A percentile compares a stretch with the other conserved stretches of the same genome.
Conservation (phyloP, 805 yeast genomes). For the Yarrowia bubula region DNA sequence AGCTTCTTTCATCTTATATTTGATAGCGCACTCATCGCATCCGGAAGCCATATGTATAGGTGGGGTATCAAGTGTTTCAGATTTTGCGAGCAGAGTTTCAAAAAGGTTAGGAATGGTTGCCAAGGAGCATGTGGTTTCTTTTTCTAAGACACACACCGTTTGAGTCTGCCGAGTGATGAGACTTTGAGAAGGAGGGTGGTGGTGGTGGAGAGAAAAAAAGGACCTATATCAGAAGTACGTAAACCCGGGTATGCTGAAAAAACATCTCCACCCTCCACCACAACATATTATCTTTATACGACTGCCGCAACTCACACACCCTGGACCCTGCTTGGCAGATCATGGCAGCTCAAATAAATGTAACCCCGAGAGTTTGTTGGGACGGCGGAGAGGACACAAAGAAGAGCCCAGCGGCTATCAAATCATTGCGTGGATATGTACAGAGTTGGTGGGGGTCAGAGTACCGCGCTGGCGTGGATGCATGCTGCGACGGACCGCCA, state of each 20-base stretch:
- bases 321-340: constrained; percentile 21
- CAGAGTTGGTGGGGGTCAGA: constrained; percentile 18
- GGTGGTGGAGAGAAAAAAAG: no score
- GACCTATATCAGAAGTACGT: no score
- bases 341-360: neutral
- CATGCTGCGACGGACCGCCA: constrained; percentile 4
- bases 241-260: no score
- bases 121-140: neutral
- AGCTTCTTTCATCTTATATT: neutral
- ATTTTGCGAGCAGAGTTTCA: neutral
- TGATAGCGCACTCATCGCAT: neutral
- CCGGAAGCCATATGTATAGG: constrained; percentile 13
- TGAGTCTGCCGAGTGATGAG: neutral
- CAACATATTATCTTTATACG: neutral
- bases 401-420: neutral
- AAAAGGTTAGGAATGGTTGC: constrained; percentile 2
- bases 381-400: neutral
- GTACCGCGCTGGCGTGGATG: neutral
- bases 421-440: no score
- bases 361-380: constrained; percentile 1
- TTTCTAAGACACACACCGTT: constrained; percentile 5
- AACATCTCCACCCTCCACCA: no score
- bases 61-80: constrained; percentile 1
- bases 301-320: neutral
- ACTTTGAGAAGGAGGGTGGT: neutral